Conservation (phyloP, 306 rosid species). For the Acacia acuminata region DNA sequence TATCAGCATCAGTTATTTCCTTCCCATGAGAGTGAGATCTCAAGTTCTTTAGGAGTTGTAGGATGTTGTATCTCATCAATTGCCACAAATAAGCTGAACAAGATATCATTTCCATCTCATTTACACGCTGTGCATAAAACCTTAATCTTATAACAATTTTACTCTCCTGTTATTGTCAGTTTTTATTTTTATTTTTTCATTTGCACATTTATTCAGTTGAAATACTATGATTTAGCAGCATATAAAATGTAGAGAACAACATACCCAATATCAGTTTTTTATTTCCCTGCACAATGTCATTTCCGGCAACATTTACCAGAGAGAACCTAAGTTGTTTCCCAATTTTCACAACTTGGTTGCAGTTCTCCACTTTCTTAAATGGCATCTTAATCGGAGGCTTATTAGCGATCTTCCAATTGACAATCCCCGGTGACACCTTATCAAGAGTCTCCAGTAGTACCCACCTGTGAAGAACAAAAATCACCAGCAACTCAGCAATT, state of each 20-base stretch:
- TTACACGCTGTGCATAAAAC: background rate
- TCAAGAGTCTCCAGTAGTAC: conserved; percentile 86
- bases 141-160: background rate
- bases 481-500: background rate
- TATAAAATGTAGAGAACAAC: background rate
- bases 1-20: conserved; percentile 89
- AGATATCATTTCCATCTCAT: conserved; percentile 15
- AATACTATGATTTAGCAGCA: background rate
- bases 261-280: conserved; percentile 89
- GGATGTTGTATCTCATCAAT: conserved; percentile 88
- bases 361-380: conserved; percentile 92
- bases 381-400: conserved; percentile 99
- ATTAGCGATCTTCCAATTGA: conserved; percentile 89
- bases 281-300: conserved; percentile 94
- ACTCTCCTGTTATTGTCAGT: background rate
- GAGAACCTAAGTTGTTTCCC: conserved; percentile 49
- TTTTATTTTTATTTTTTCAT: background rate
- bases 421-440: conserved; percentile 88
- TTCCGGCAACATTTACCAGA: conserved; percentile 94
- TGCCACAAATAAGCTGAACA: conserved; percentile 95
- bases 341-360: conserved; percentile 90
- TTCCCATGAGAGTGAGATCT: conserved; percentile 93
- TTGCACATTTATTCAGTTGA: conserved; percentile 3
- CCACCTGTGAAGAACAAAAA: conserved; percentile 63
- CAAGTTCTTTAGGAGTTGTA: conserved; percentile 89